Evolutionary conservation across 768 basidiomycete genomes (phyloP), one percentile per base, ranked within the genome.

Genomic region (Russula foetens): DNA sequence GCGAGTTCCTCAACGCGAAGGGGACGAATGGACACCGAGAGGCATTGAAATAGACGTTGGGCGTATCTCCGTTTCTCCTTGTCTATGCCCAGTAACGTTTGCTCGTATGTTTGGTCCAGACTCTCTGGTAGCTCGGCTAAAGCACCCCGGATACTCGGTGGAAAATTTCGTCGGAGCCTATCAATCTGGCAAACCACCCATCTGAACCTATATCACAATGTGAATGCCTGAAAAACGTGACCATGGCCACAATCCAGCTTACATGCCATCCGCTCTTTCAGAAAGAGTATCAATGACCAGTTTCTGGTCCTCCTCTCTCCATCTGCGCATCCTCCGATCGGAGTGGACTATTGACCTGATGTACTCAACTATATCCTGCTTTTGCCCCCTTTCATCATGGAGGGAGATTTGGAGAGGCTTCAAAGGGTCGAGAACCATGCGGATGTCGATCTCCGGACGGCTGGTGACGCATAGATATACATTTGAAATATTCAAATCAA

Each of bases 401-500:
- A 59, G 58, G 7, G 31, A 52, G 3, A 52, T 4, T 7, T 24
- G 24, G 9, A 45, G 31, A 8, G 45, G 9, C 2, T 14, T n/a
- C 28, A 59, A 24, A 4, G 33, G 33, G 15, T 38, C 21, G 9
- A 59, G 51, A 7, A 38, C 26, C 1, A 1, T 29, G 14, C 35
- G 44, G n/a, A 59, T 59, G 28, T 59, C 58, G 1, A 28, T 23
- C 51, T 59, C 58, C 12, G 28, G 51, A 26, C 58, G 51, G 19
- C 58, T 59, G 0, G 58, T 28, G 0, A 47, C 51, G 9, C 58
- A 59, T 1, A 59, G 38, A 17, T 26, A 44, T 3, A 59, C 1
- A 28, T 31, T 21, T 2, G 51, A 15, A 28, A 29, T 7, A 2
- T 38, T 9, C 5, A 31, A 19, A 14, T 9, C 9, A 4, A 47